Evolutionary conservation across 2,329 filamentous ascomycete species (phyloP).

Genomic region (Karstenula rhodostoma): DNA sequence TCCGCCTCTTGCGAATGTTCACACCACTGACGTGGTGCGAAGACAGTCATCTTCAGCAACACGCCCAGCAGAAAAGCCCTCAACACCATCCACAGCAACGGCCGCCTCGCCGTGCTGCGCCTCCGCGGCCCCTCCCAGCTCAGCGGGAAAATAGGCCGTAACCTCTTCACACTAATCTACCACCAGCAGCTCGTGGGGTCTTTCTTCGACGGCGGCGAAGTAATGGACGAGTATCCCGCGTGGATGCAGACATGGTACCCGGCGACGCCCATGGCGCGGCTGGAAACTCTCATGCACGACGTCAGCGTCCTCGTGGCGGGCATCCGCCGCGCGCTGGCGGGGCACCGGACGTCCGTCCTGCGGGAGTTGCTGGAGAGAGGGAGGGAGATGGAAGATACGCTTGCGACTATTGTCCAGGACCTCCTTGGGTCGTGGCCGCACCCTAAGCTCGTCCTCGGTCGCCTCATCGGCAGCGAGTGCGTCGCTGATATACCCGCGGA

Average conservation of each 20-base stretch:
- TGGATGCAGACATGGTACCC: slow-evolving; percentile 3
- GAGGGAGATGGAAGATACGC: neutral
- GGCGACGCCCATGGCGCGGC: neutral
- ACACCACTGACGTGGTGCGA: neutral
- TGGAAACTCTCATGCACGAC: slow-evolving; percentile 1
- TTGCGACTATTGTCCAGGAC: neutral
- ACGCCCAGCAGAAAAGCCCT: neutral
- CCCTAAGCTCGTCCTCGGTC: neutral
- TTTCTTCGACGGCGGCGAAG: neutral
- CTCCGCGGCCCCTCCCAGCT: slow-evolving; percentile 6
- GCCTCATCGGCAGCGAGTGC: neutral
- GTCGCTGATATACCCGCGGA: neutral
- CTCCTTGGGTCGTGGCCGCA: neutral
- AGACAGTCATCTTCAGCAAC: neutral
- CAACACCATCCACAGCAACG: slow-evolving; percentile 6
- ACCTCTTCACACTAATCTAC: slow-evolving; percentile 12
- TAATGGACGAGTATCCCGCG: slow-evolving; percentile 1
- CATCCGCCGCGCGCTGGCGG: neutral
- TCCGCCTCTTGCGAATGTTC: too few species aligned
- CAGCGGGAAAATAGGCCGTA: neutral
- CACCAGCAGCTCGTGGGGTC: slow-evolving; percentile 12
- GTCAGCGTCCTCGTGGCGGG: neutral
- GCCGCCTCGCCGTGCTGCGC: slow-evolving; percentile 2
- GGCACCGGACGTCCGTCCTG: neutral
- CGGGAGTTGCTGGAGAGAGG: neutral